Conservation (phyloP, 169 alveolate species). For the Cryptosporidium xiaoi region DNA sequence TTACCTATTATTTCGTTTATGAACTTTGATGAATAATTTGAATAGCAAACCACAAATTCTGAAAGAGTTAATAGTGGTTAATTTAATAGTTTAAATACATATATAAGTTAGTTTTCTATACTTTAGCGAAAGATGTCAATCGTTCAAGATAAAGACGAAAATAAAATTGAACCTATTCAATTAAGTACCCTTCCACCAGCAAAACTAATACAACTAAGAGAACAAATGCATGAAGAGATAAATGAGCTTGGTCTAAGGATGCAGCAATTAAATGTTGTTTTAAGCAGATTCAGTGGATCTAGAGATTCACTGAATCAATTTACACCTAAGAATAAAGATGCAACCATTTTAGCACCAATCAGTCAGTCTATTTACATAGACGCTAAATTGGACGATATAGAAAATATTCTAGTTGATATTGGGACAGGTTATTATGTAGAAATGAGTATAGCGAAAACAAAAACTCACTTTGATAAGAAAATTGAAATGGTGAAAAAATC, state of each 20-base stretch:
- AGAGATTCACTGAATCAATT: slow-evolving; percentile 50
- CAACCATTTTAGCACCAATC: slow-evolving; percentile 41
- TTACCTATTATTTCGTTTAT: no score
- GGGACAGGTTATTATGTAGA: slow-evolving; percentile 74
- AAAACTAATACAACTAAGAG: slow-evolving; percentile 59
- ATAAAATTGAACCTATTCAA: slow-evolving; percentile 32
- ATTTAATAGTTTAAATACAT: not conserved
- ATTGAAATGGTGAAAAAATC: slow-evolving; percentile 60
- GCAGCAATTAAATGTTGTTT: slow-evolving; percentile 44
- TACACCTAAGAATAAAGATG: slow-evolving; percentile 53
- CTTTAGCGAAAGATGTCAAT: not conserved
- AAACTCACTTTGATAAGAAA: slow-evolving; percentile 50
- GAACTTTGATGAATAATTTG: no score
- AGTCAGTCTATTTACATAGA: slow-evolving; percentile 66
- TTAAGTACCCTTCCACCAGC: slow-evolving; percentile 70
- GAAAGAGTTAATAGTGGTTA: no score
- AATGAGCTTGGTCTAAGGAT: slow-evolving; percentile 32
- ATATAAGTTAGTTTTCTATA: not conserved
- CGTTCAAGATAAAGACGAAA: slow-evolving; percentile 4
- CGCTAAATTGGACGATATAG: slow-evolving; percentile 41
- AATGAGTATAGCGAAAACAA: slow-evolving; percentile 36
- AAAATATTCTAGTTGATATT: slow-evolving; percentile 53
- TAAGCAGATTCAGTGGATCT: slow-evolving; percentile 32
- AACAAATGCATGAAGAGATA: slow-evolving; percentile 53
- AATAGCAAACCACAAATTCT: no score